Percentiles rank a stretch among this genome's conserved stretches.
Evolutionary conservation across 345 rosid species (phyloP).

Genomic region (Lepidium aucheri): DNA sequence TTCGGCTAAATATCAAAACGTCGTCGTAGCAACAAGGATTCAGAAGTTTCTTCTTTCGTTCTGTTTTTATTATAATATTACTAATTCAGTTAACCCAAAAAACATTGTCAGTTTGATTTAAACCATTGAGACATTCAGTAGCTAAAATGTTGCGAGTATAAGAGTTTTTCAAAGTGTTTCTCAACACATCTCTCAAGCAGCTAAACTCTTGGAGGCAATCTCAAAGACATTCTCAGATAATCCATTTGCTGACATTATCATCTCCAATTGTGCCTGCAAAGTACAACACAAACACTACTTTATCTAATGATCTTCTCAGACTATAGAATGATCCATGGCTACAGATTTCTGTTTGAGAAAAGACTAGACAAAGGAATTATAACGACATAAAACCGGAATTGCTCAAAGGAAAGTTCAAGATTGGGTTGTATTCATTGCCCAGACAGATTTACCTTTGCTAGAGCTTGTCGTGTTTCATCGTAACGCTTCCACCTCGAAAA

Average conservation of each 20-base stretch:
- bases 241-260: conserved; percentile 81
- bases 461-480: conserved; percentile 71
- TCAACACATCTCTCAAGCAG: conserved; percentile 33
- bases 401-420: no score
- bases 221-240: conserved; percentile 90
- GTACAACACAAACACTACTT: not conserved
- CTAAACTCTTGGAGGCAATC: conserved; percentile 91
- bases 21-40: no score
- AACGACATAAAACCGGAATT: no score
- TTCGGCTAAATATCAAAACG: no score
- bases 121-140: no score
- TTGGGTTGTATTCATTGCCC: no score
- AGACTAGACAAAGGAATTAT: no score
- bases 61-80: no score
- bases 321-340: not conserved
- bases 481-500: conserved; percentile 98
- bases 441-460: conserved; percentile 56
- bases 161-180: not conserved
- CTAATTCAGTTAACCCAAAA: no score
- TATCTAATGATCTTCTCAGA: not conserved
- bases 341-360: not conserved
- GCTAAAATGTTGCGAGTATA: no score
- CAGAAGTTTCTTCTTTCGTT: no score
- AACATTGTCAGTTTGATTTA: no score
- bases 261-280: conserved; percentile 88